These are phyloP conservation scores for Fusarium lateritium DNA, from an alignment of 2,329 filamentous ascomycete species.

Conservation along the genomic window DNA sequence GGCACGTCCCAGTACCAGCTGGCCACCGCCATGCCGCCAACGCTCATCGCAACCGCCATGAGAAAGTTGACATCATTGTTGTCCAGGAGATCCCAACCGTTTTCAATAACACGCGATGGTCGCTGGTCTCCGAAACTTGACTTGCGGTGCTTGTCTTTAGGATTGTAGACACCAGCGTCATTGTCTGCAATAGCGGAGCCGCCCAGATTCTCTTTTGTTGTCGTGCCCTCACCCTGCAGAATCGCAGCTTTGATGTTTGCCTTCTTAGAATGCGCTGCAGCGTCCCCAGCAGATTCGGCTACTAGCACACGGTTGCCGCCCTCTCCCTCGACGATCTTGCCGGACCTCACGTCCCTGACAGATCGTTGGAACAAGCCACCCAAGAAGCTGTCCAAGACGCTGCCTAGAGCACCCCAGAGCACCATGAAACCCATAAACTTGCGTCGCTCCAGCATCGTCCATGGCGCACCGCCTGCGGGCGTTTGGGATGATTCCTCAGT, in stretches of 20 bases:
- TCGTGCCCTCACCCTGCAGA: constrained; percentile 61
- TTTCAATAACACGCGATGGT: constrained; percentile 76
- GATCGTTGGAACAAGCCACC: constrained; percentile 89
- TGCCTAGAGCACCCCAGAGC: constrained; percentile 82
- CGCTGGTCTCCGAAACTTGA: constrained; percentile 68
- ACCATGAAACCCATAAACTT: constrained; percentile 72
- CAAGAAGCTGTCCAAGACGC: constrained; percentile 87
- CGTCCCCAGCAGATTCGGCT: constrained; percentile 51
- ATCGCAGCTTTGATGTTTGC: constrained; percentile 59
- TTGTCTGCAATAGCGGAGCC: constrained; percentile 54
- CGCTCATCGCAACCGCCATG: constrained; percentile 88
- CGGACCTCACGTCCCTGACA: constrained; percentile 85
- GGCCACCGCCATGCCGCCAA: constrained; percentile 79
- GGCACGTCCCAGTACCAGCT: constrained; percentile 73
- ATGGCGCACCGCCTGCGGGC: constrained; percentile 63
- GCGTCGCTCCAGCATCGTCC: constrained; percentile 63
- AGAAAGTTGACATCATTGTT: constrained; percentile 97
- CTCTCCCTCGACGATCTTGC: constrained; percentile 90
- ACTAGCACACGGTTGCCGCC: constrained; percentile 76
- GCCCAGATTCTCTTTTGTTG: constrained; percentile 57
- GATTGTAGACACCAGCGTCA: constrained; percentile 63
- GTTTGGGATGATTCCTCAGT: constrained; percentile 55
- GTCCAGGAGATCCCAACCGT: constrained; percentile 81
- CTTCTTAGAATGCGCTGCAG: constrained; percentile 50
- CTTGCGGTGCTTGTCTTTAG: constrained; percentile 64